Percentiles rank a stretch among this genome's conserved stretches.
Evolutionary conservation across 805 yeast species (phyloP).

Genomic region (Helenozyma baotianmanensis): DNA sequence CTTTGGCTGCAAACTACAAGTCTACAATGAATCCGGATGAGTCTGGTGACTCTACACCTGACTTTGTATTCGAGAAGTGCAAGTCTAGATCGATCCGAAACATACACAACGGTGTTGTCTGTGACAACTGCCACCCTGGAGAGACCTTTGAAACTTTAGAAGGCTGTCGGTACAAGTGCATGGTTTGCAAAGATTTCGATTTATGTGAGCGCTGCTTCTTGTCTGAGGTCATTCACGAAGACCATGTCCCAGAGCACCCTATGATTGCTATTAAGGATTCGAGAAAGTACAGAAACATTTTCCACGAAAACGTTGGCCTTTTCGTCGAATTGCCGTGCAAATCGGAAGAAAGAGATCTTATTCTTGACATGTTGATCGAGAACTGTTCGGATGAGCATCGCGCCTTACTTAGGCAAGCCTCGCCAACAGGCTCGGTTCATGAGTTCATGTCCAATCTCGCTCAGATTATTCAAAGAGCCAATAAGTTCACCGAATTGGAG

Average conservation of each 20-base stretch:
- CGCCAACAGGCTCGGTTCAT: too few species aligned
- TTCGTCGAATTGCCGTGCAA: too few species aligned
- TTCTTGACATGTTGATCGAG: too few species aligned
- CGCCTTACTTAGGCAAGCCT: too few species aligned
- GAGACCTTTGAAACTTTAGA: conserved; percentile 2
- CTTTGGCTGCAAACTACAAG: conserved; percentile 7
- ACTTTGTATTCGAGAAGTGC: too few species aligned
- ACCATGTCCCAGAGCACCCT: conserved; percentile 10
- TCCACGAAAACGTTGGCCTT: too few species aligned
- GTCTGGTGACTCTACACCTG: not conserved
- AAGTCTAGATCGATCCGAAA: not conserved
- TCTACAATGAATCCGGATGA: conserved; percentile 4
- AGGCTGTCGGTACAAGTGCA: conserved; percentile 15
- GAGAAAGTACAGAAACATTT: not conserved
- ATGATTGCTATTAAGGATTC: conserved; percentile 12
- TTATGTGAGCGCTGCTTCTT: conserved; percentile 11
- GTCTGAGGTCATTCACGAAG: not conserved
- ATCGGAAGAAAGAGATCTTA: too few species aligned
- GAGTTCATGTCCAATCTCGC: too few species aligned
- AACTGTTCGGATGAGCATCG: too few species aligned
- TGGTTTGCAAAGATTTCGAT: conserved; percentile 13
- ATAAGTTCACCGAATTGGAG: conserved; percentile 1
- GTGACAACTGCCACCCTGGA: conserved; percentile 33
- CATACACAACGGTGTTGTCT: conserved; percentile 25
- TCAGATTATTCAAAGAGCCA: not conserved